Conservation (phyloP, 345 rosid genomes). For the Citrus maxima region DNA sequence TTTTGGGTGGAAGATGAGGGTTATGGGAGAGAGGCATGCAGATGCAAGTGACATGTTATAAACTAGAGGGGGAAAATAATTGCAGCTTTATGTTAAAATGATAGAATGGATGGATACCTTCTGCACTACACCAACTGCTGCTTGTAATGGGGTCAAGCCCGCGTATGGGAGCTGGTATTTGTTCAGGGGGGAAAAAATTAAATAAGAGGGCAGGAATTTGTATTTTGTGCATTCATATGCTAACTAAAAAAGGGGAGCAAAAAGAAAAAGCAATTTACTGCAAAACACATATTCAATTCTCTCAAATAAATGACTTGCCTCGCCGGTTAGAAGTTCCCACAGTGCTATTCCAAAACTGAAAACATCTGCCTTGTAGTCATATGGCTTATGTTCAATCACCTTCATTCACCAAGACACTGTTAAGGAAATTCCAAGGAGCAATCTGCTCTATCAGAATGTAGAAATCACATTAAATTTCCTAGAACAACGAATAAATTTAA, state of each 20-base stretch:
- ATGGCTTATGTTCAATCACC: slow-evolving; percentile 94
- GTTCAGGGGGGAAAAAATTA: background rate
- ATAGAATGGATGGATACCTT: slow-evolving; percentile 43
- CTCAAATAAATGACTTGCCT: slow-evolving; percentile 39
- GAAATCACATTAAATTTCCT: slow-evolving; percentile 1
- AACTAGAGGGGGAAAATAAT: background rate
- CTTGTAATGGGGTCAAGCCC: slow-evolving; percentile 77
- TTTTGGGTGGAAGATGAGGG: background rate
- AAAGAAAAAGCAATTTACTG: background rate
- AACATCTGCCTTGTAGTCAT: slow-evolving; percentile 87
- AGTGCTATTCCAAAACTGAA: slow-evolving; percentile 85
- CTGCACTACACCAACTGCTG: slow-evolving; percentile 92
- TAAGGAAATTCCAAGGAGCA: slow-evolving; percentile 5
- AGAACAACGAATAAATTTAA: background rate
- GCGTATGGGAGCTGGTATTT: slow-evolving; percentile 73
- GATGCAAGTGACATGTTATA: background rate
- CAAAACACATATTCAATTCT: background rate
- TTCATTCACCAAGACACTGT: slow-evolving; percentile 34
- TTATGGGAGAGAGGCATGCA: background rate
- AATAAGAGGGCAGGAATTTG: background rate
- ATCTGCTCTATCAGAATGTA: background rate
- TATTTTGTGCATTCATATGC: slow-evolving; percentile 1
- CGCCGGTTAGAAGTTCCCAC: slow-evolving; percentile 96
- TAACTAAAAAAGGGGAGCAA: background rate
- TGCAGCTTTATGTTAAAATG: background rate